A percentile compares a stretch with the other conserved stretches of the same genome.
Conservation (phyloP, 106 monocot genomes). For the Dendrobium huoshanense region DNA sequence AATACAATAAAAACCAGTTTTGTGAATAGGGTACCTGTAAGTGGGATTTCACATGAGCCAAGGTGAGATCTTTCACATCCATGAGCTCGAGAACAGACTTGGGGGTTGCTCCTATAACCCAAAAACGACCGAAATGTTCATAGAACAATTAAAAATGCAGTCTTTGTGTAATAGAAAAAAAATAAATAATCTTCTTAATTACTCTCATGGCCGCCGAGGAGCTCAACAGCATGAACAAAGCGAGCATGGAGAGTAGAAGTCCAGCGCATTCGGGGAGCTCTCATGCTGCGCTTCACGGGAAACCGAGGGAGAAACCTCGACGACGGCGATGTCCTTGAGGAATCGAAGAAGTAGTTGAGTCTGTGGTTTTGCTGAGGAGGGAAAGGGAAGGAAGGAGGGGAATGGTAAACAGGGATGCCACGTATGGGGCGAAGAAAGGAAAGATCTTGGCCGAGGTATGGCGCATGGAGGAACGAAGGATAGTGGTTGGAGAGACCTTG, state of each 20-base stretch:
- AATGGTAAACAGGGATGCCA: constrained; percentile 55
- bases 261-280: constrained; percentile 64
- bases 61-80: constrained; percentile 59
- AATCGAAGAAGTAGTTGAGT: background rate
- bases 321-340: constrained; percentile 3
- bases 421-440: constrained; percentile 36
- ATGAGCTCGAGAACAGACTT: constrained; percentile 62
- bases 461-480: constrained; percentile 11
- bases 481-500: background rate
- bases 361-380: background rate
- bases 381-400: constrained; percentile 4
- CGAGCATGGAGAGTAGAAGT: constrained; percentile 42
- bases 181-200: constrained; percentile 10
- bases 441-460: constrained; percentile 12
- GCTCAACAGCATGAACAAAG: constrained; percentile 53
- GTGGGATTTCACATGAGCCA: constrained; percentile 36
- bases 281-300: constrained; percentile 29
- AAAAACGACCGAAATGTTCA: background rate
- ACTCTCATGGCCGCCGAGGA: constrained; percentile 58
- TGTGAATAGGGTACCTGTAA: constrained; percentile 28
- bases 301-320: constrained; percentile 18
- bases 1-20: background rate
- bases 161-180: background rate
- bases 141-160: background rate
- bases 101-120: constrained; percentile 40